Evolutionary conservation across 306 rosid genomes (phyloP).

Genomic region (Lupinus albus): DNA sequence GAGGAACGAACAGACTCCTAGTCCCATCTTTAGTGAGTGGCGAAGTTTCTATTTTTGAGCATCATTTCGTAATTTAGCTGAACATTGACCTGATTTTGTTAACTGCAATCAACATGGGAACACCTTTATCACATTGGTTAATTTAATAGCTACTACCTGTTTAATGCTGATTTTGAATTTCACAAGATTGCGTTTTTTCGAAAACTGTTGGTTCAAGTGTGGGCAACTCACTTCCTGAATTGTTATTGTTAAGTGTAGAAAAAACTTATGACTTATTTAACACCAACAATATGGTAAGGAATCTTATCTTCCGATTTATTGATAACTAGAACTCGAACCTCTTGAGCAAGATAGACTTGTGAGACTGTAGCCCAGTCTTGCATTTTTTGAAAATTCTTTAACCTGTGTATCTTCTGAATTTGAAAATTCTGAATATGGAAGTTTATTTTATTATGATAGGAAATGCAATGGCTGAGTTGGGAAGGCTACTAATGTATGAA

Average conservation of each 20-base stretch:
- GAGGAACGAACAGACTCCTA: constrained; percentile 88
- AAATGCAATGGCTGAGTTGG: constrained; percentile 96
- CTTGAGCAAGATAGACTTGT: constrained; percentile 1
- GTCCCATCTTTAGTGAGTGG: constrained; percentile 81
- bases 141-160: neutral
- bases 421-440: neutral
- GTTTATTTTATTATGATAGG: constrained; percentile 48
- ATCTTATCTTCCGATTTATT: neutral
- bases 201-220: constrained; percentile 14
- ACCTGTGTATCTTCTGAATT: no score
- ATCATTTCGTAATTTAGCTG: constrained; percentile 11
- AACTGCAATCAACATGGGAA: neutral
- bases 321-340: constrained; percentile 4
- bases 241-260: constrained; percentile 10
- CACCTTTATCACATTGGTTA: neutral
- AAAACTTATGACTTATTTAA: constrained; percentile 1
- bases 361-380: neutral
- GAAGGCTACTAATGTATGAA: constrained; percentile 88
- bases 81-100: constrained; percentile 9
- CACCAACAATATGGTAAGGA: neutral
- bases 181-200: neutral
- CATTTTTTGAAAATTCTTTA: no score
- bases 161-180: constrained; percentile 18
- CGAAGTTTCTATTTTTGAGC: neutral
- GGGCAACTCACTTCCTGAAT: neutral